Evolutionary conservation across 257 asterid genomes (phyloP).

Genomic region (Scutellaria galericulata): DNA sequence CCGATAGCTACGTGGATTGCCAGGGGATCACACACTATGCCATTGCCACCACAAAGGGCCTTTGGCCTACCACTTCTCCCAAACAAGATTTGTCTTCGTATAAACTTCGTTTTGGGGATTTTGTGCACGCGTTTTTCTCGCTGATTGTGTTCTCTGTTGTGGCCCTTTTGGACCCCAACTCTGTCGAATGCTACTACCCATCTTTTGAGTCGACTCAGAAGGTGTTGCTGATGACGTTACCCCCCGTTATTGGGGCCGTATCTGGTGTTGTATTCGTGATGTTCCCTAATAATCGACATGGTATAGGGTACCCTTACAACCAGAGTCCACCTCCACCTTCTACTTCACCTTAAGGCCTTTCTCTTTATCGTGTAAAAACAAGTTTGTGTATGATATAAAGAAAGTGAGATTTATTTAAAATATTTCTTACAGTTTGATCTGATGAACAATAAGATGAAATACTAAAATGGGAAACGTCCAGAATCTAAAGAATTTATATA

Average conservation of each 20-base stretch:
- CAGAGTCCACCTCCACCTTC: conserved; percentile 21
- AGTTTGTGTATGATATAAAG: background rate
- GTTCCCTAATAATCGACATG: conserved; percentile 73
- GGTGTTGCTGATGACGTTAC: conserved; percentile 60
- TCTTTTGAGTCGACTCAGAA: conserved; percentile 55
- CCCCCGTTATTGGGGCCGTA: conserved; percentile 60
- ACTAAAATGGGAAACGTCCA: too few species aligned
- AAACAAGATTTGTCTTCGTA: conserved; percentile 48
- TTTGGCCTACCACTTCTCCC: conserved; percentile 55
- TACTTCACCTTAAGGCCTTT: conserved; percentile 19
- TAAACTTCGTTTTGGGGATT: conserved; percentile 58
- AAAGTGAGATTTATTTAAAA: too few species aligned
- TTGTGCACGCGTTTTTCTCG: conserved; percentile 59
- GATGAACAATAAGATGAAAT: too few species aligned
- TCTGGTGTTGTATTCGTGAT: conserved; percentile 53
- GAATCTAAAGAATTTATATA: background rate
- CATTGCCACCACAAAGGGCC: conserved; percentile 66
- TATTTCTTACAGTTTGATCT: too few species aligned
- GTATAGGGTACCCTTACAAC: conserved; percentile 63
- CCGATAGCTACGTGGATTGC: conserved; percentile 65
- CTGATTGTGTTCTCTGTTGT: conserved; percentile 55
- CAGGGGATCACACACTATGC: conserved; percentile 61
- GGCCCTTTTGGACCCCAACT: conserved; percentile 63
- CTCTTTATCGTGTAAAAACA: background rate
- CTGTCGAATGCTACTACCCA: conserved; percentile 68